These are phyloP conservation scores for Kwoniella dejecticola DNA, from an alignment of 768 basidiomycete genomes.

Conservation along the genomic window DNA sequence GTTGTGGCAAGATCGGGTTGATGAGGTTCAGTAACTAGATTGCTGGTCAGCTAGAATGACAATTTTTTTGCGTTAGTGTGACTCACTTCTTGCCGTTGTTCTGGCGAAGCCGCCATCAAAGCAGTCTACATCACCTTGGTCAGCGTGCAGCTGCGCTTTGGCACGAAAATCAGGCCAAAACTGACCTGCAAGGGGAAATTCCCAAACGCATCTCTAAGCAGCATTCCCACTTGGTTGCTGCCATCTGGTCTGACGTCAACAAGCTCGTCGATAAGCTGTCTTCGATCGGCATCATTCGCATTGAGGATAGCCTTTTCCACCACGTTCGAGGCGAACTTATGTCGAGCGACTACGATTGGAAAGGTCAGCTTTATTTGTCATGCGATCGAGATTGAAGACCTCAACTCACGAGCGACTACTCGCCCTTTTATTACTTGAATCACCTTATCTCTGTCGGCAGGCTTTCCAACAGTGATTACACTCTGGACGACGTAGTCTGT, in stretches of 20 bases:
- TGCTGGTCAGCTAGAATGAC: not conserved
- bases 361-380: not conserved
- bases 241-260: constrained; percentile 68
- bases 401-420: constrained; percentile 59
- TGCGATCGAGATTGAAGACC: not conserved
- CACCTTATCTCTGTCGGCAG: constrained; percentile 68
- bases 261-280: constrained; percentile 76
- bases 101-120: constrained; percentile 21
- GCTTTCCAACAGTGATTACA: constrained; percentile 76
- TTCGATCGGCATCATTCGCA: constrained; percentile 67
- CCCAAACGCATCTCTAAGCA: constrained; percentile 41
- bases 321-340: constrained; percentile 92
- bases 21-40: constrained; percentile 36
- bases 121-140: constrained; percentile 26
- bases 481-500: constrained; percentile 88
- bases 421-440: constrained; percentile 73
- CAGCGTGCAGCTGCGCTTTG: not conserved
- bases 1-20: constrained; percentile 18
- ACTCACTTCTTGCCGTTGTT: constrained; percentile 30
- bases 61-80: not conserved
- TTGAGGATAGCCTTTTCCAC: constrained; percentile 83
- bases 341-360: constrained; percentile 39
- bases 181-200: constrained; percentile 50
- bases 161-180: not conserved
- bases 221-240: constrained; percentile 61